phyloP scores from a whole-genome alignment of 2,329 filamentous ascomycete genomes.

The Ustulina deusta region DNA sequence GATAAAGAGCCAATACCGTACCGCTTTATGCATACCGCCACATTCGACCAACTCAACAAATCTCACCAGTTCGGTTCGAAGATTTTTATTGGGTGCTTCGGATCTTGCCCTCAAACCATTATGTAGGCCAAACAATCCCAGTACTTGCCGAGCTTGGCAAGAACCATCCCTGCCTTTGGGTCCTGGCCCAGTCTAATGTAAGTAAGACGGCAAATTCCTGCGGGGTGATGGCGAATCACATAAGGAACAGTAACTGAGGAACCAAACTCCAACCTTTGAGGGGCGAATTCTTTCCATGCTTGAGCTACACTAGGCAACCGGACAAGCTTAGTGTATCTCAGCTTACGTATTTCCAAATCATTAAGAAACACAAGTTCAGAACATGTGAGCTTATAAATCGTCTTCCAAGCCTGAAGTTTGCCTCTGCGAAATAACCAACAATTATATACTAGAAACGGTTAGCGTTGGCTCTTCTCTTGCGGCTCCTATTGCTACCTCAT shows the following conservation, averaged over 20 bases:
- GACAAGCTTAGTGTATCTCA: neutral
- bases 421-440: neutral
- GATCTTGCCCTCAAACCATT: no score
- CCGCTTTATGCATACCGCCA: neutral
- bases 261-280: neutral
- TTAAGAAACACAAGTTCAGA: neutral
- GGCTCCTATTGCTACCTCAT: neutral
- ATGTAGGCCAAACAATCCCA: no score
- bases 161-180: neutral
- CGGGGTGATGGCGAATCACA: slow-evolving; percentile 6
- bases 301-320: slow-evolving; percentile 4
- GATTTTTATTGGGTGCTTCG: no score
- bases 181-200: neutral
- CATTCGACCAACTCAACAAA: neutral
- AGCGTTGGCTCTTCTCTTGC: neutral
- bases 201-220: no score
- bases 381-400: neutral
- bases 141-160: neutral
- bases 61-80: neutral
- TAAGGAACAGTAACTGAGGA: slow-evolving; percentile 11
- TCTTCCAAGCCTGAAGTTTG: neutral
- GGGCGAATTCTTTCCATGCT: neutral
- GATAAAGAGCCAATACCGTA: neutral
- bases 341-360: slow-evolving; percentile 26
- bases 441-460: neutral